Percentiles rank a stretch among this genome's conserved stretches.
These are phyloP conservation scores for Paecilomyces dactylethromorphus DNA, from an alignment of 2,329 filamentous ascomycete genomes.

Conservation along the genomic window DNA sequence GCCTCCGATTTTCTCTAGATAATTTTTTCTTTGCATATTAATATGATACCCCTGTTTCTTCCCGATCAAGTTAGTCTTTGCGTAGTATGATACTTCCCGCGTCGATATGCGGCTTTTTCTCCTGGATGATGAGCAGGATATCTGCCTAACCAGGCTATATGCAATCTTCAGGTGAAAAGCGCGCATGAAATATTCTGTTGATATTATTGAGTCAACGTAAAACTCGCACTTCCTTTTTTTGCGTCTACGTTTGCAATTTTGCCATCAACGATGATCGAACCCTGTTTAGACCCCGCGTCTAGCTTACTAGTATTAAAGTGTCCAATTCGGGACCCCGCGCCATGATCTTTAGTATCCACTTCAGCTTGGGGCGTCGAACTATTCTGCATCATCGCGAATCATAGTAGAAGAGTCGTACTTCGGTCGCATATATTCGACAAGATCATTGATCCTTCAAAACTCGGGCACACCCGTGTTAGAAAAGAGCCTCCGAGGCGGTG, in stretches of 20 bases:
- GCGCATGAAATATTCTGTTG: too few relatives aligned
- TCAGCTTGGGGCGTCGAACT: neutral
- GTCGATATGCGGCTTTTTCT: too few relatives aligned
- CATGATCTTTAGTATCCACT: neutral
- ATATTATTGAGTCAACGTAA: too few relatives aligned
- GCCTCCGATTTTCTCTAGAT: neutral
- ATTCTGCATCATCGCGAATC: neutral
- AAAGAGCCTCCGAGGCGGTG: neutral
- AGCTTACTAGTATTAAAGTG: neutral
- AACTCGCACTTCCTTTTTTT: too few relatives aligned
- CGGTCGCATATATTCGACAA: too few relatives aligned
- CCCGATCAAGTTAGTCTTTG: neutral
- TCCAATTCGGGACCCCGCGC: neutral
- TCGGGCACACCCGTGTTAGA: neutral
- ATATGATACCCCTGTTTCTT: neutral
- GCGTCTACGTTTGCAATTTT: neutral
- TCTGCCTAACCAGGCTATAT: too few relatives aligned
- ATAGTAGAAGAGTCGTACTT: neutral
- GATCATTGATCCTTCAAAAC: too few relatives aligned
- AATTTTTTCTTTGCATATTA: neutral
- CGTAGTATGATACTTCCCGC: too few relatives aligned
- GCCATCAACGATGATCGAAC: neutral
- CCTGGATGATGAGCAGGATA: too few relatives aligned
- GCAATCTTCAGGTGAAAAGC: too few relatives aligned
- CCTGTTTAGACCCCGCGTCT: neutral